Conservation (phyloP, 768 basidiomycete species). For the Hydnum rufescens region DNA sequence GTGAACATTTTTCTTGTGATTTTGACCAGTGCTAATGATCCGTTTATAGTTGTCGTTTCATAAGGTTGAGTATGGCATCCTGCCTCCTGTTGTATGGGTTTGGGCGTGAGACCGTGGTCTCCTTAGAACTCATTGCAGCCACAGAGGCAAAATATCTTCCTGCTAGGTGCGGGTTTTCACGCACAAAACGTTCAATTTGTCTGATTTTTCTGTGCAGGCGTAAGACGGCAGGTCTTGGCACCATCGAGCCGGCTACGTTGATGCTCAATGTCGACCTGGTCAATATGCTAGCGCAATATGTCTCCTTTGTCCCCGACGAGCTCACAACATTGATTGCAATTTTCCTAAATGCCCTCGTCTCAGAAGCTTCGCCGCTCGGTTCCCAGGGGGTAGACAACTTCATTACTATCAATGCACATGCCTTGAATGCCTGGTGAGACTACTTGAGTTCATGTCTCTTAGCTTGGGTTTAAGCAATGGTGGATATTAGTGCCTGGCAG, state of each 20-base stretch:
- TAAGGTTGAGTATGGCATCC: constrained; percentile 38
- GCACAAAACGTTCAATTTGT: not conserved
- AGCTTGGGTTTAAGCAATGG: not conserved
- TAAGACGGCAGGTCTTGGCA: not conserved
- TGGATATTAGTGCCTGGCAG: constrained; percentile 35
- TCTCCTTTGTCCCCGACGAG: constrained; percentile 29
- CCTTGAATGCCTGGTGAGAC: constrained; percentile 38
- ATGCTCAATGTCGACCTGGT: constrained; percentile 37
- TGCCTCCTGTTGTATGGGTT: constrained; percentile 52
- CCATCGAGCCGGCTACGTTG: not conserved
- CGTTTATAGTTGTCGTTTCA: constrained; percentile 21
- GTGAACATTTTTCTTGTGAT: constrained; percentile 20
- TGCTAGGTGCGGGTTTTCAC: constrained; percentile 28
- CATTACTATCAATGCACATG: constrained; percentile 37
- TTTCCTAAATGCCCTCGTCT: constrained; percentile 41
- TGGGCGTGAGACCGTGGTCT: constrained; percentile 28
- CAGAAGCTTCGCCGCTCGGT: constrained; percentile 39
- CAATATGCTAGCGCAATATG: constrained; percentile 30
- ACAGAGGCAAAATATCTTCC: constrained; percentile 32
- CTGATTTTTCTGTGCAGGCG: not conserved
- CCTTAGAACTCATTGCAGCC: constrained; percentile 28
- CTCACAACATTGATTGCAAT: constrained; percentile 35
- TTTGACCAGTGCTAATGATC: not conserved
- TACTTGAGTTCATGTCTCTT: constrained; percentile 7
- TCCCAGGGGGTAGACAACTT: constrained; percentile 56